phyloP scores from a whole-genome alignment of 2,329 filamentous ascomycete species.

The Fusarium multiceps region DNA sequence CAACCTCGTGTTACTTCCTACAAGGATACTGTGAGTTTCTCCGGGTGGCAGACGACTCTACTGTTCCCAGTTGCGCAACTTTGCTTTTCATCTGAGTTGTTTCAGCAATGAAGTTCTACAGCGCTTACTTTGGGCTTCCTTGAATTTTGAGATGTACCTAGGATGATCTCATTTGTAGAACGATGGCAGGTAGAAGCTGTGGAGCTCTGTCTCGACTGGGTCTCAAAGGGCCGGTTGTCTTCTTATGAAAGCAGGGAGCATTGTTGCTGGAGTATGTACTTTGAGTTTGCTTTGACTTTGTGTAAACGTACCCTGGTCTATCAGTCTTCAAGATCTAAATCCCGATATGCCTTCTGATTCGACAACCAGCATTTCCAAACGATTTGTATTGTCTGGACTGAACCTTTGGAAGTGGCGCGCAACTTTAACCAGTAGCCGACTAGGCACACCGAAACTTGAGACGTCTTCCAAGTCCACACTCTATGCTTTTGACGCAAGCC shows the following conservation, averaged over 20 bases:
- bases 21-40: neutral
- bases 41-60: fast-evolving
- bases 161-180: neutral
- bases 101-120: neutral
- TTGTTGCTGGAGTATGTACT: neutral
- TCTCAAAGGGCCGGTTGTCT: neutral
- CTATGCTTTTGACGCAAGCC: neutral
- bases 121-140: conserved; percentile 6
- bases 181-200: neutral
- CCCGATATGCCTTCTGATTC: neutral
- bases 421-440: neutral
- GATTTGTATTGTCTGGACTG: neutral
- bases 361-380: too few relatives aligned
- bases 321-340: neutral
- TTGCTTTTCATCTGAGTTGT: neutral
- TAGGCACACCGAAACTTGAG: neutral
- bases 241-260: neutral
- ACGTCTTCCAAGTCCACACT: neutral
- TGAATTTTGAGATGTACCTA: neutral
- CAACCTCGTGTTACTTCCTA: neutral
- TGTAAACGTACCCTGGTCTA: neutral
- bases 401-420: fast-evolving
- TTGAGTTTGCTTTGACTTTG: neutral
- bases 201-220: neutral
- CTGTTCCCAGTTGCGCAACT: neutral